A percentile compares a stretch with the other conserved stretches of the same genome.
Conservation (phyloP, 1,284 basidiomycete genomes). For the Cryptococcus wingfieldii region DNA sequence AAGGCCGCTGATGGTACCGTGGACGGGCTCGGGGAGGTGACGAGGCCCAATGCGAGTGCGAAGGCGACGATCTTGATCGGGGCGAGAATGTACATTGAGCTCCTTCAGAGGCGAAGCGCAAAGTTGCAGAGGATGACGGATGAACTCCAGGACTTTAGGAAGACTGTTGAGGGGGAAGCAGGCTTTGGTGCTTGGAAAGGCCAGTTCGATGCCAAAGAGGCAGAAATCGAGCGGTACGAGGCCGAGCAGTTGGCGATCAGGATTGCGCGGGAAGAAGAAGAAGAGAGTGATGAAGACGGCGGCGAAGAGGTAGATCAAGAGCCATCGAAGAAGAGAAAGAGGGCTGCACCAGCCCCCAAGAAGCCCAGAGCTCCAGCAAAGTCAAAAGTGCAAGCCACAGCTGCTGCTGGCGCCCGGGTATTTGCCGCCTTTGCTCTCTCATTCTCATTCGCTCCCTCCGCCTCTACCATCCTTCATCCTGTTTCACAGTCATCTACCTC, state of each 20-base stretch:
- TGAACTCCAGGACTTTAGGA: conserved; percentile 35
- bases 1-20: conserved; percentile 42
- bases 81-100: conserved; percentile 47
- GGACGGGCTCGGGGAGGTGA: conserved; percentile 46
- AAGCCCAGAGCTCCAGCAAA: conserved; percentile 1
- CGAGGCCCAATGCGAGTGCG: conserved; percentile 45
- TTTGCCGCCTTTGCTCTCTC: conserved; percentile 46
- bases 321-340: conserved; percentile 20
- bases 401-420: conserved; percentile 23
- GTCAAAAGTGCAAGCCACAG: conserved; percentile 10
- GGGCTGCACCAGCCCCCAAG: conserved; percentile 10
- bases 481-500: background rate
- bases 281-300: conserved; percentile 26
- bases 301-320: conserved; percentile 32
- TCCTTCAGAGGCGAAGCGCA: conserved; percentile 38
- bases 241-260: conserved; percentile 18
- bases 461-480: background rate
- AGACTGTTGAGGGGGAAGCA: conserved; percentile 33
- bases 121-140: conserved; percentile 35
- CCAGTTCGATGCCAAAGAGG: conserved; percentile 37
- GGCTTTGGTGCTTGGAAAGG: conserved; percentile 29
- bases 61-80: conserved; percentile 48
- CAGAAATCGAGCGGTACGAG: conserved; percentile 19
- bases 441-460: conserved; percentile 39
- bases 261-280: conserved; percentile 20